phyloP scores from a whole-genome alignment of 306 rosid genomes.

The Abrus pulchellus region DNA sequence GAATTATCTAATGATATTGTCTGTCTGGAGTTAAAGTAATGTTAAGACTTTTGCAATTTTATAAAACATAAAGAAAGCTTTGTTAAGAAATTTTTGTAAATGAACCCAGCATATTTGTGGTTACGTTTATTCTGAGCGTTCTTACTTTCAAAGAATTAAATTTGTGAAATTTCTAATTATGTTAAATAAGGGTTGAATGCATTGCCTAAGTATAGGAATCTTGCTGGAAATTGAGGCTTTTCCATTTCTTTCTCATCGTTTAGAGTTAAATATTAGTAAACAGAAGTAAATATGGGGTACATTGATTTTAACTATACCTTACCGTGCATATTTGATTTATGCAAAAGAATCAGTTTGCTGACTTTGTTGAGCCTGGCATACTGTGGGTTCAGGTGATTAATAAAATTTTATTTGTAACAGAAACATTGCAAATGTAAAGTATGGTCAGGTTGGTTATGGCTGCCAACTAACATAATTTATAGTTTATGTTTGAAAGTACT shows the following conservation, averaged over 20 bases:
- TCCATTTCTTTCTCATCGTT: neutral
- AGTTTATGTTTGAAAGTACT: conserved; percentile 61
- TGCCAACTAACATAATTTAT: conserved; percentile 59
- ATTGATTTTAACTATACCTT: neutral
- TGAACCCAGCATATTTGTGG: conserved; percentile 7
- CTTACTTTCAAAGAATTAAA: conserved; percentile 1
- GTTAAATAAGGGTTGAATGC: neutral
- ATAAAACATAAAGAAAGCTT: neutral
- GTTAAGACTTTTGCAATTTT: neutral
- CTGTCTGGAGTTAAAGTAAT: conserved; percentile 32
- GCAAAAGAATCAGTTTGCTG: neutral
- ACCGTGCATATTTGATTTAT: neutral
- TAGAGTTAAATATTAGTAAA: neutral
- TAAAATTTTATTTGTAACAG: conserved; percentile 2
- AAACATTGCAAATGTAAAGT: conserved; percentile 39
- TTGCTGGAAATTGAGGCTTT: conserved; percentile 22
- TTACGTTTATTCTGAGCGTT: conserved; percentile 2
- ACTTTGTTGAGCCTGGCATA: conserved; percentile 11
- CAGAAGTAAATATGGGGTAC: neutral
- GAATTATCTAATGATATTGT: conserved; percentile 41
- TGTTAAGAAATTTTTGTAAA: neutral
- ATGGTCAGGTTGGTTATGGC: conserved; percentile 50
- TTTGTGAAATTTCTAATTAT: neutral
- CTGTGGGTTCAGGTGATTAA: conserved; percentile 2
- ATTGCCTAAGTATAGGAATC: neutral